Conservation (phyloP, 106 monocot species). For the Phalaenopsis equestris region DNA sequence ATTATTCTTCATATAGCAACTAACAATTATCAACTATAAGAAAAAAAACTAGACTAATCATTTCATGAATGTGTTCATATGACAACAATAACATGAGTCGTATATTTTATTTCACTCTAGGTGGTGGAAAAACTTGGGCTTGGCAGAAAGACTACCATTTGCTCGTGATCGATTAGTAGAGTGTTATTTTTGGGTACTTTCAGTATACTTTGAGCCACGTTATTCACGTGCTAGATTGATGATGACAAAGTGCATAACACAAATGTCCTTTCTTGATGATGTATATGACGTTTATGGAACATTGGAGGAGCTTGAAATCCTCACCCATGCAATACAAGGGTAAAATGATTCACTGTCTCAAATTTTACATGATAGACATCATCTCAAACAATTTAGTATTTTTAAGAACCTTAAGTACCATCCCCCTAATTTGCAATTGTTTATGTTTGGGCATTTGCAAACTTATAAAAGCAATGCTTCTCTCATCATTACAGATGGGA, state of each 20-base stretch:
- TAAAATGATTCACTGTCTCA: not conserved
- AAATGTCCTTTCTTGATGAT: not conserved
- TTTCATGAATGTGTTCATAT: too few species aligned
- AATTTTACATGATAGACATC: not conserved
- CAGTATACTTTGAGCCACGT: conserved; percentile 13
- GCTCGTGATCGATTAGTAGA: conserved; percentile 11
- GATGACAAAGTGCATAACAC: conserved; percentile 9
- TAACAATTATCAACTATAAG: too few species aligned
- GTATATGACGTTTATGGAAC: conserved; percentile 9
- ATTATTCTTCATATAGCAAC: too few species aligned
- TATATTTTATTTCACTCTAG: not conserved
- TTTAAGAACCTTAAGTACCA: not conserved
- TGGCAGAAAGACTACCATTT: conserved; percentile 1
- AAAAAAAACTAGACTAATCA: too few species aligned
- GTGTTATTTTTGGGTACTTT: conserved; percentile 13
- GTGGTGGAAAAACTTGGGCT: conserved; percentile 13
- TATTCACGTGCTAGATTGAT: conserved; percentile 11
- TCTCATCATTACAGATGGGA: not conserved
- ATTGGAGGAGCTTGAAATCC: not conserved
- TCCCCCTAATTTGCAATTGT: too few species aligned
- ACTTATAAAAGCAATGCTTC: not conserved
- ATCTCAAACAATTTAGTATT: not conserved
- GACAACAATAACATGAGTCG: too few species aligned
- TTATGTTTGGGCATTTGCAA: not conserved
- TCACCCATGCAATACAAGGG: not conserved